Percentiles rank a stretch among this genome's conserved stretches.
These are phyloP conservation scores for Debaryomycetaceae sp. DNA, from an alignment of 1,139 yeast genomes.

Conservation along the genomic window DNA sequence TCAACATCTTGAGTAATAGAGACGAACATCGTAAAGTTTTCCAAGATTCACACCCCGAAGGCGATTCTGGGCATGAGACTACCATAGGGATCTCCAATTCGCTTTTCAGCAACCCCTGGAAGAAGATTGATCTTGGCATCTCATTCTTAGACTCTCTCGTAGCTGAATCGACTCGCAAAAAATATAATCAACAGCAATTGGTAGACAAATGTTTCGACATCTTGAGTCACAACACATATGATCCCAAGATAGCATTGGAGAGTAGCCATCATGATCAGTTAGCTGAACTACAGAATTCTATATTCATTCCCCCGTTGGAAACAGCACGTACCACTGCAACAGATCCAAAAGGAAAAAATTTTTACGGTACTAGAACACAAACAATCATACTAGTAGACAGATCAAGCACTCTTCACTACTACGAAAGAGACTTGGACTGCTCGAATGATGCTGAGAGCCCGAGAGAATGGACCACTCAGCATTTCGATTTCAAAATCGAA, in stretches of 20 bases:
- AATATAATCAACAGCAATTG: conserved; percentile 36
- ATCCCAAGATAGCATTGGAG: conserved; percentile 19
- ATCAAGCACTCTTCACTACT: conserved; percentile 39
- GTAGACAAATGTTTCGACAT: conserved; percentile 52
- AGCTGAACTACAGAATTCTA: conserved; percentile 51
- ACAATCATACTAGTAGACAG: conserved; percentile 65
- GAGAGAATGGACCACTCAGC: conserved; percentile 6
- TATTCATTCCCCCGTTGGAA: conserved; percentile 67
- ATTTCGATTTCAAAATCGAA: conserved; percentile 10
- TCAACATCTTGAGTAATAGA: conserved; percentile 51
- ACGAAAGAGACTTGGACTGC: conserved; percentile 34
- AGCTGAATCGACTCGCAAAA: conserved; percentile 17
- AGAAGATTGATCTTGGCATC: conserved; percentile 58
- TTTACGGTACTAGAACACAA: conserved; percentile 89
- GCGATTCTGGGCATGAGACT: conserved; percentile 12
- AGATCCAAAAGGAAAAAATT: conserved; percentile 36
- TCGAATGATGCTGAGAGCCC: conserved; percentile 17
- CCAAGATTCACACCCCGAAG: conserved; percentile 9
- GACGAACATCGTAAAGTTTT: conserved; percentile 39
- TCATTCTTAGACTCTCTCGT: conserved; percentile 38
- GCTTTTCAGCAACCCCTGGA: conserved; percentile 64
- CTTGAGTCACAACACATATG: conserved; percentile 46
- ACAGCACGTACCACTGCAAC: conserved; percentile 13
- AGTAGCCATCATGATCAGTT: conserved; percentile 27
- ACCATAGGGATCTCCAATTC: conserved; percentile 67